Base-by-base conservation (phyloP, 2,329 filamentous ascomycete genomes). In the Penicillium freii region DNA sequence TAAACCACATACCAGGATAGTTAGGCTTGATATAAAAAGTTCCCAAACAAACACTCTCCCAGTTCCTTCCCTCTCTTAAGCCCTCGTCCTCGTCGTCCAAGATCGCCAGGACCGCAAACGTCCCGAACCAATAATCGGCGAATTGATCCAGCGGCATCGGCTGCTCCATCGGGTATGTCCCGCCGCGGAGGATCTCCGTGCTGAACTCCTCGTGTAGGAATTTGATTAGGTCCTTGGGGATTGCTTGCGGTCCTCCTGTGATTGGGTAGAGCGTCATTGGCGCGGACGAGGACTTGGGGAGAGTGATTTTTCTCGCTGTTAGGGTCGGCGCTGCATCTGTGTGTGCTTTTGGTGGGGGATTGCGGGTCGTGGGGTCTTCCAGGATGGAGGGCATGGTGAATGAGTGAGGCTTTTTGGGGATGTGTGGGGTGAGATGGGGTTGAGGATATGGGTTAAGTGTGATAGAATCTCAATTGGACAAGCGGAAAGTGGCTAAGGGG, bases 21-120 rank as follows among this genome's bases (percentile, higher is more conserved):
- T 75, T 75, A 31, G 73, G 73, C 63, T 76, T 76, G 31, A 73
- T 62, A 71, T 76, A 76, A 62, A 75, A 76, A 43, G 73, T 76
- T 27, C 73, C 73, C 62, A 75, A 38, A 57, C 73, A 75, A 39
- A 66, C 66, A 54, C 54, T 68, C 57, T 68, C 67, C 73, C 73
- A 76, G 40, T 75, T 63, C 50, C 69, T 61, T 0, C 62, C 72
- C 31, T 70, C 65, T 17, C 51, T 50, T 47, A 70, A 25, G 1
- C 58, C 62, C 29, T 62, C 48, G 8, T 46, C 49, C 2, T 65
- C 59, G 0, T 62, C 61, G 53, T 62, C 70, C 13, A 67, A 33
- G 2, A 75, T 47, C 9, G 66, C 73, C 3, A 76, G 63, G 46
- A 69, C 71, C 0, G 67, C 70, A 71, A 75, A 75, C 9, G 69